Conservation (phyloP, 2,329 filamentous ascomycete species). For the Cadophora luteo-olivacea region DNA sequence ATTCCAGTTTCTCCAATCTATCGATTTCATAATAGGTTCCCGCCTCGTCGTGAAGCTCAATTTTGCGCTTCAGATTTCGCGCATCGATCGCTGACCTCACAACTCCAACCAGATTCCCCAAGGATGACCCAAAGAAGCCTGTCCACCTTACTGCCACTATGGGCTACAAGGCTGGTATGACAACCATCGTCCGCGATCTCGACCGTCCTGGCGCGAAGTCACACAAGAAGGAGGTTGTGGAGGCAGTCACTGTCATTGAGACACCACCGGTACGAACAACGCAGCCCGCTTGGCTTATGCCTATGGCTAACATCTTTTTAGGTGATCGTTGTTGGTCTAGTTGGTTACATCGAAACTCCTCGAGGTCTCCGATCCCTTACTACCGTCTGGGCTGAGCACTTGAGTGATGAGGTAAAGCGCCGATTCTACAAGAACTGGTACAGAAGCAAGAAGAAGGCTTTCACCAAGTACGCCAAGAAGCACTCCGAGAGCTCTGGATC, state of each 20-base stretch:
- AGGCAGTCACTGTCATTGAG: conserved; percentile 87
- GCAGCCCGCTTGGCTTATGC: conserved; percentile 79
- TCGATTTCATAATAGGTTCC: conserved; percentile 19
- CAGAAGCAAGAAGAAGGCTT: conserved; percentile 99
- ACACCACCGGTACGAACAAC: conserved; percentile 94
- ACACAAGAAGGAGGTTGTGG: conserved; percentile 98
- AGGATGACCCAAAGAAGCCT: conserved; percentile 99
- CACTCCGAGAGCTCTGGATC: conserved; percentile 92
- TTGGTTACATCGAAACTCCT: conserved; percentile 99
- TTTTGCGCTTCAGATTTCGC: conserved; percentile 22
- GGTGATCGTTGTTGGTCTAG: conserved; percentile 99
- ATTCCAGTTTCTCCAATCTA: conserved; percentile 13
- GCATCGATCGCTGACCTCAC: conserved; percentile 32
- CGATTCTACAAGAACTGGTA: conserved; percentile 99
- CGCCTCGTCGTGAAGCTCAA: conserved; percentile 6
- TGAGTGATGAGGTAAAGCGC: conserved; percentile 98
- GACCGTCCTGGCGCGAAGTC: conserved; percentile 99
- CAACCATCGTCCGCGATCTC: conserved; percentile 93
- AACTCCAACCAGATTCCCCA: conserved; percentile 75
- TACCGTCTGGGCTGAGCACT: conserved; percentile 99
- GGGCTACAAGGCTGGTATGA: conserved; percentile 99
- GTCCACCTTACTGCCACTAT: conserved; percentile 97
- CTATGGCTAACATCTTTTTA: conserved; percentile 75
- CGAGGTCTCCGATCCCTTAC: conserved; percentile 99
- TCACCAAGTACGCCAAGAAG: conserved; percentile 99